Evolutionary conservation across 208 protist genomes (phyloP).

Genomic region (Crithidia sp.): DNA sequence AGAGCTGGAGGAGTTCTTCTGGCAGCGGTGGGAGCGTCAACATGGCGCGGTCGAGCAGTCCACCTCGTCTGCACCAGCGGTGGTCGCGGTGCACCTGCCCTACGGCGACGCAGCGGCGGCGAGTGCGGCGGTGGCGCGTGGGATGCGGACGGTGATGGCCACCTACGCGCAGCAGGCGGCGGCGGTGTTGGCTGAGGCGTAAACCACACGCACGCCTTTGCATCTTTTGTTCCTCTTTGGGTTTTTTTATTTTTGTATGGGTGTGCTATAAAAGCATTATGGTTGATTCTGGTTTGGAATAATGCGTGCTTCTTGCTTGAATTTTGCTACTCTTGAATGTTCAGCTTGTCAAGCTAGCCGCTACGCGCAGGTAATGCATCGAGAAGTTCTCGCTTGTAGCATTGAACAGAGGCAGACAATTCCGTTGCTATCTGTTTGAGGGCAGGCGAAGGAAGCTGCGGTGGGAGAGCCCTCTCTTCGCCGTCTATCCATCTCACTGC

Average conservation of each 20-base stretch:
- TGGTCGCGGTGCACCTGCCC: constrained; percentile 2
- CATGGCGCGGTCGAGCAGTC: neutral
- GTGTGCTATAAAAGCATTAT: too few relatives aligned
- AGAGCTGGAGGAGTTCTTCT: constrained; percentile 17
- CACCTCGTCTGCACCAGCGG: neutral
- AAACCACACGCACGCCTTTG: neutral
- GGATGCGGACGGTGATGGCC: constrained; percentile 24
- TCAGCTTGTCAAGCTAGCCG: too few relatives aligned
- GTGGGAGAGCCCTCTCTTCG: too few relatives aligned
- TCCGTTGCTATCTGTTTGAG: too few relatives aligned
- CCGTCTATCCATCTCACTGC: too few relatives aligned
- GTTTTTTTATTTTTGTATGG: neutral
- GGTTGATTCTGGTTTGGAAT: too few relatives aligned
- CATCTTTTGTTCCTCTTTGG: neutral
- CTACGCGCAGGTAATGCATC: too few relatives aligned
- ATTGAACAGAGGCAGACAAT: too few relatives aligned
- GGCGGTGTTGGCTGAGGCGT: constrained; percentile 2
- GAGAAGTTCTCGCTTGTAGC: too few relatives aligned
- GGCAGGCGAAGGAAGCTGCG: too few relatives aligned
- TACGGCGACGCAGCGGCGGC: constrained; percentile 23
- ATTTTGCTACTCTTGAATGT: too few relatives aligned
- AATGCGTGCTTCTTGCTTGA: too few relatives aligned
- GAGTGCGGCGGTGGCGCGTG: constrained; percentile 6
- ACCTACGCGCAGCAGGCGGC: constrained; percentile 23
- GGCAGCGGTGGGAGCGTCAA: constrained; percentile 9